Conservation (phyloP, 768 basidiomycete species). For the Termitomyces sp. region DNA sequence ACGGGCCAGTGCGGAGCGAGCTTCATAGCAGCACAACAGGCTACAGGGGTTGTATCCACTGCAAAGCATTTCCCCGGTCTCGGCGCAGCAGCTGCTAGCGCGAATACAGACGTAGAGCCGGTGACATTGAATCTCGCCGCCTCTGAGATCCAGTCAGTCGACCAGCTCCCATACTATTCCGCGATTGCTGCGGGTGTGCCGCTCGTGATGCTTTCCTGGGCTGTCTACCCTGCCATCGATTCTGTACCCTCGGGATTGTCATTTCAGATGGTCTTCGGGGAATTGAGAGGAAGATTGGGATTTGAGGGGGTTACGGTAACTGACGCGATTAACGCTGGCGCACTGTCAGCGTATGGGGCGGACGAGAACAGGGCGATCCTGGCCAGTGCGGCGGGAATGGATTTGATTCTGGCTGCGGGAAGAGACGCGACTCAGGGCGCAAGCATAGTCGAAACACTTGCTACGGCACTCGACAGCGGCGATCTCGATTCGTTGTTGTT, state of each 20-base stretch:
- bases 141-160: conserved; percentile 12
- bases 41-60: conserved; percentile 14
- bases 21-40: conserved; percentile 16
- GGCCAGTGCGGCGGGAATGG: conserved; percentile 17
- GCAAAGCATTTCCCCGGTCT: conserved; percentile 20
- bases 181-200: conserved; percentile 15
- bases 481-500: conserved; percentile 12
- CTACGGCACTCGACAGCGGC: conserved; percentile 14
- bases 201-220: conserved; percentile 20
- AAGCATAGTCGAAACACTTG: conserved; percentile 14
- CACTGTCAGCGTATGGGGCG: conserved; percentile 10
- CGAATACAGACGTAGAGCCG: conserved; percentile 11
- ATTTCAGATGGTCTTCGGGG: conserved; percentile 8
- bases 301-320: conserved; percentile 17
- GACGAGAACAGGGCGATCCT: conserved; percentile 14
- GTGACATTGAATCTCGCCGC: conserved; percentile 14
- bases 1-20: conserved; percentile 11
- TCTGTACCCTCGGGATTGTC: conserved; percentile 16
- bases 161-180: conserved; percentile 15
- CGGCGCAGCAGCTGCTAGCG: conserved; percentile 11
- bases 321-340: conserved; percentile 16
- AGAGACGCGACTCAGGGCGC: conserved; percentile 8
- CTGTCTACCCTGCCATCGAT: conserved; percentile 14
- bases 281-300: conserved; percentile 16
- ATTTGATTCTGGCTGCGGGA: conserved; percentile 13